Evolutionary conservation across 2,329 filamentous ascomycete species (phyloP).

Genomic region (Alternaria rosae): DNA sequence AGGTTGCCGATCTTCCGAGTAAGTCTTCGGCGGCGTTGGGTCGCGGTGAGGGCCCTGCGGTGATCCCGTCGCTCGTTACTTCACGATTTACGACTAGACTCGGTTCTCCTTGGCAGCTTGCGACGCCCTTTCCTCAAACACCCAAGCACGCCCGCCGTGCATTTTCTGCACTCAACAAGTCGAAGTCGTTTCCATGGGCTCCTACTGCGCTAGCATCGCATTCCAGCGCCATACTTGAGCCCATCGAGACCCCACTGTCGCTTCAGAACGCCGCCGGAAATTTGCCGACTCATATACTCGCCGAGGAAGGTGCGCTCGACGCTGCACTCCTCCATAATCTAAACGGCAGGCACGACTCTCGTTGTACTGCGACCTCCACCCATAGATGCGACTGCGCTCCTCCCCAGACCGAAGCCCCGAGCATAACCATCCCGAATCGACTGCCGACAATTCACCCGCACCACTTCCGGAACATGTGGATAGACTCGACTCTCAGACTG

Average conservation of each 20-base stretch:
- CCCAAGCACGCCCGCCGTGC: slow-evolving; percentile 13
- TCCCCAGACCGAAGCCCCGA: slow-evolving; percentile 10
- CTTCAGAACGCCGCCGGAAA: slow-evolving; percentile 8
- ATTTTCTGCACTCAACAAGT: slow-evolving; percentile 8
- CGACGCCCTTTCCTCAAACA: slow-evolving; percentile 20
- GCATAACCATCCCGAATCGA: slow-evolving; percentile 16
- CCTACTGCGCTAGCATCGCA: neutral
- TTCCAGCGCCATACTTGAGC: neutral
- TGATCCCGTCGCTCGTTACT: slow-evolving; percentile 24
- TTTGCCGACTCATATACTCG: neutral
- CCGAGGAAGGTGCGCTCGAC: slow-evolving; percentile 6
- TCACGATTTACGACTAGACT: slow-evolving; percentile 16
- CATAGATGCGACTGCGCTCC: slow-evolving; percentile 17
- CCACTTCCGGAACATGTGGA: slow-evolving; percentile 24
- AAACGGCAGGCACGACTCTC: slow-evolving; percentile 8
- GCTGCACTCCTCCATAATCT: neutral
- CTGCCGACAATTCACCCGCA: slow-evolving; percentile 10
- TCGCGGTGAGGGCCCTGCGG: slow-evolving; percentile 8
- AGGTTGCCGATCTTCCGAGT: slow-evolving; percentile 10
- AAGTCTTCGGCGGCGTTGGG: slow-evolving; percentile 5
- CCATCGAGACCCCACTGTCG: slow-evolving; percentile 7
- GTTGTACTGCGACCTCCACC: slow-evolving; percentile 1
- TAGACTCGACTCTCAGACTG: slow-evolving; percentile 10
- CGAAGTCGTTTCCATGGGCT: slow-evolving; percentile 3
- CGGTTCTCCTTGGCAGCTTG: slow-evolving; percentile 33